Conservation (phyloP, 805 yeast genomes). For the Ogataea naganishii region DNA sequence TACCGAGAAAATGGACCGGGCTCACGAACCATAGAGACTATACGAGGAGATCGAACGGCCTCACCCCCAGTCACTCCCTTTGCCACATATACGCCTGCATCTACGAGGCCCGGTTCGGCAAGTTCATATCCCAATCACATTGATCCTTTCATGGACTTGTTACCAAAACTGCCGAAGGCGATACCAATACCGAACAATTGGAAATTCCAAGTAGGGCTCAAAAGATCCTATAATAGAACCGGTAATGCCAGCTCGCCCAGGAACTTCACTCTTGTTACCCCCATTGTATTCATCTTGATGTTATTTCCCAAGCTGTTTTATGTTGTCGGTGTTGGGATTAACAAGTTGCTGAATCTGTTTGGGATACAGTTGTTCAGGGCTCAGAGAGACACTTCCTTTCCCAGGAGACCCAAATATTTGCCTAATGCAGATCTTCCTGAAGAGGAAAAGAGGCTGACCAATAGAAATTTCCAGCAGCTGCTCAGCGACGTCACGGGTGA, state of each 20-base stretch:
- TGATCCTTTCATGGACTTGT: conserved; percentile 15
- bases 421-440: conserved; percentile 3
- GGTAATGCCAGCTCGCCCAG: not conserved
- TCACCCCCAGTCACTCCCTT: too few species aligned
- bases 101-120: too few species aligned
- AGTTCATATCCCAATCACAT: too few species aligned
- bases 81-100: too few species aligned
- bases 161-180: conserved; percentile 28
- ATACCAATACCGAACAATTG: conserved; percentile 26
- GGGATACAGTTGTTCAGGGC: conserved; percentile 25
- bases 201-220: conserved; percentile 24
- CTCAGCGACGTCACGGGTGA: conserved; percentile 15
- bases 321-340: conserved; percentile 30
- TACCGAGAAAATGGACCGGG: too few species aligned
- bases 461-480: conserved; percentile 6
- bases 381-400: conserved; percentile 21
- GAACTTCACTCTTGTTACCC: conserved; percentile 15
- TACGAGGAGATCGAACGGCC: too few species aligned
- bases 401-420: conserved; percentile 17
- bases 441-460: conserved; percentile 4
- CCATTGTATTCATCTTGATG: conserved; percentile 42
- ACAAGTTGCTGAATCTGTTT: conserved; percentile 22
- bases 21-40: too few species aligned
- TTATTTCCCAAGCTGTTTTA: conserved; percentile 46
- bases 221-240: conserved; percentile 1